A percentile compares a stretch with the other conserved stretches of the same genome.
phyloP scores from a whole-genome alignment of 495 filamentous ascomycete genomes.

The Hypoxylon crocopeplum region DNA sequence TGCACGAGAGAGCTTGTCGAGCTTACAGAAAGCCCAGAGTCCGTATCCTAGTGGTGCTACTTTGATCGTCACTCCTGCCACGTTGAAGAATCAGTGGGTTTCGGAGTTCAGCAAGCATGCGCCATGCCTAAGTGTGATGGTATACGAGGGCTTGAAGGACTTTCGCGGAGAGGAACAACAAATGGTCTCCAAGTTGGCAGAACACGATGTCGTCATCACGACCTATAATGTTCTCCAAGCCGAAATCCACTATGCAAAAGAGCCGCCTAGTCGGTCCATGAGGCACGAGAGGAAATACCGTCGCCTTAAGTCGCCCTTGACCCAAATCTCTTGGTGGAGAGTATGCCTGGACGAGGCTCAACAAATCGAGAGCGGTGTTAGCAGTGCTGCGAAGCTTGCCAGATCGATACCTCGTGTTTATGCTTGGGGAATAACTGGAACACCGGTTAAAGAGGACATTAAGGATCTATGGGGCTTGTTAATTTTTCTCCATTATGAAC shows the following conservation, averaged over 20 bases:
- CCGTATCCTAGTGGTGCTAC: constrained; percentile 67
- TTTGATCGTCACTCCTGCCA: constrained; percentile 83
- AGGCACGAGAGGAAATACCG: constrained; percentile 72
- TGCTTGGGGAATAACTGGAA: constrained; percentile 93
- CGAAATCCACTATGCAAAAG: constrained; percentile 79
- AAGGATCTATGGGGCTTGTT: constrained; percentile 76
- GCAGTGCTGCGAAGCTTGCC: constrained; percentile 81
- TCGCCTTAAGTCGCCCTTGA: constrained; percentile 73
- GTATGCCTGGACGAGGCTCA: constrained; percentile 95
- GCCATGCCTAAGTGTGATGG: constrained; percentile 45
- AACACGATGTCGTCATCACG: constrained; percentile 83
- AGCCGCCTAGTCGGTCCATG: constrained; percentile 67
- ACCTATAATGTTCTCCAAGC: constrained; percentile 80
- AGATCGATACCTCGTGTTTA: constrained; percentile 80
- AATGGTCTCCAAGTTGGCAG: constrained; percentile 57
- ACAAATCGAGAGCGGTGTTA: constrained; percentile 89
- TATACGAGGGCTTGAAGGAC: constrained; percentile 57
- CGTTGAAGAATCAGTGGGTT: constrained; percentile 87
- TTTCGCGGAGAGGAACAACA: constrained; percentile 41
- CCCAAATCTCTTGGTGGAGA: constrained; percentile 87
- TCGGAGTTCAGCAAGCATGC: constrained; percentile 75
- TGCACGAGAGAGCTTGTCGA: constrained; percentile 37
- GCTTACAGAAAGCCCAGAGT: constrained; percentile 36
- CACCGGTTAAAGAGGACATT: constrained; percentile 81
- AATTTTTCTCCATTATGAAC: constrained; percentile 79